These are phyloP conservation scores for Phaeophleospora eucalypticola DNA, from an alignment of 2,329 filamentous ascomycete genomes.

Conservation along the genomic window DNA sequence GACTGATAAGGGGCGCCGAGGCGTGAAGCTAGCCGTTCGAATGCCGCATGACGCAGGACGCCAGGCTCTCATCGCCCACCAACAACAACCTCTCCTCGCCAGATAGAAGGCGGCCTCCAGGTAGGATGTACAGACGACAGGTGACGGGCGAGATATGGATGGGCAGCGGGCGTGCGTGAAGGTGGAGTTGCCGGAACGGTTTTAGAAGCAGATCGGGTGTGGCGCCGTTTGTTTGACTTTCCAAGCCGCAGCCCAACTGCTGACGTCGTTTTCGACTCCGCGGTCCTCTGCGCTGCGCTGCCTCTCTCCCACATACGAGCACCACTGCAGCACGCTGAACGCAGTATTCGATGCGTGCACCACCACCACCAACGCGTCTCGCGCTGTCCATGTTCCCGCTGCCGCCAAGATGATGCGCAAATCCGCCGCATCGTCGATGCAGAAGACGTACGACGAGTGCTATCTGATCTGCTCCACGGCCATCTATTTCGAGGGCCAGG, in stretches of 20 bases:
- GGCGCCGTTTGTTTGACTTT: neutral
- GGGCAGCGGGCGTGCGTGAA: too few relatives aligned
- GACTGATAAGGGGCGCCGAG: constrained; percentile 10
- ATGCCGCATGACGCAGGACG: constrained; percentile 19
- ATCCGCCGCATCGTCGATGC: constrained; percentile 68
- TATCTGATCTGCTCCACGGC: constrained; percentile 93
- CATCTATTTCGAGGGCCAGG: constrained; percentile 92
- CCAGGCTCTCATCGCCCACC: constrained; percentile 25
- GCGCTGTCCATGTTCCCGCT: constrained; percentile 1
- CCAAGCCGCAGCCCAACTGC: neutral
- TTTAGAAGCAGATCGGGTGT: neutral
- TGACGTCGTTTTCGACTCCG: neutral
- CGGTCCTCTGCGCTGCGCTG: too few relatives aligned
- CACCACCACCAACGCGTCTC: neutral
- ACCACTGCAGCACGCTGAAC: too few relatives aligned
- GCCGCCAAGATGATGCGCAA: constrained; percentile 33
- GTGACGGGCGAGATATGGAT: too few relatives aligned
- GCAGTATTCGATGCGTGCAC: neutral
- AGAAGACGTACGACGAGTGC: constrained; percentile 97
- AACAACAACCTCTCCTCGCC: neutral
- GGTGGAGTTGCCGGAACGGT: neutral
- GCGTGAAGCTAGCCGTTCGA: constrained; percentile 9
- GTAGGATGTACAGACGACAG: too few relatives aligned
- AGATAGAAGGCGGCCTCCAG: too few relatives aligned
- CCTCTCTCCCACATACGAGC: too few relatives aligned